phyloP scores from a whole-genome alignment of 1,284 basidiomycete genomes.

The Gymnopus androsaceus region DNA sequence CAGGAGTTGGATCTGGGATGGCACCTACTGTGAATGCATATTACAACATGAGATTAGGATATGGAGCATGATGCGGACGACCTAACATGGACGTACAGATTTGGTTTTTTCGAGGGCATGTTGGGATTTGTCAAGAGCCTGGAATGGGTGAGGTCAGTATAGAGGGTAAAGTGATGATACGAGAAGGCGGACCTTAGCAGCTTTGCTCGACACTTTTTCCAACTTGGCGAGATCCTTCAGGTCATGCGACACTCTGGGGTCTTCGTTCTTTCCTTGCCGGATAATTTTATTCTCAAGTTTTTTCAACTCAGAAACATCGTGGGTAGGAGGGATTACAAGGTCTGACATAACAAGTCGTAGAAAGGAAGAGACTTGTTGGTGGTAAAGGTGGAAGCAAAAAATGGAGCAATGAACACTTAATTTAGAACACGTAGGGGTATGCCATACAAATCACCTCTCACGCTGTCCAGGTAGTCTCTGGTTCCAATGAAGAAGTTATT shows the following conservation, averaged over 20 bases:
- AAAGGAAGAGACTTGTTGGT: not conserved
- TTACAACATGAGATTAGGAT: no score
- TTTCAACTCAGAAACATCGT: slow-evolving; percentile 32
- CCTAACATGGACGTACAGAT: no score
- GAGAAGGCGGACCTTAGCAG: slow-evolving; percentile 44
- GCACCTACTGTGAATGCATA: no score
- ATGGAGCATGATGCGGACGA: no score
- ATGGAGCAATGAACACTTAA: no score
- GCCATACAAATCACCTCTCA: no score
- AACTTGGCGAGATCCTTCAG: slow-evolving; percentile 47
- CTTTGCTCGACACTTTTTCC: slow-evolving; percentile 48
- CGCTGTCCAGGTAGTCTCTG: slow-evolving; percentile 67
- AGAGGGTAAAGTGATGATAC: slow-evolving; percentile 1
- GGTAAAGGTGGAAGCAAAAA: not conserved
- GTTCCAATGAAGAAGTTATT: slow-evolving; percentile 58
- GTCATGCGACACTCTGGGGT: slow-evolving; percentile 43
- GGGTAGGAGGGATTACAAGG: not conserved
- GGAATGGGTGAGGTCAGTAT: slow-evolving; percentile 1
- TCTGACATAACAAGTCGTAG: not conserved
- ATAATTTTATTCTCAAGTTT: slow-evolving; percentile 47
- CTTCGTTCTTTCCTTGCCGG: slow-evolving; percentile 49
- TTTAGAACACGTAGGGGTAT: no score
- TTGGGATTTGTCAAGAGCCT: slow-evolving; percentile 48
- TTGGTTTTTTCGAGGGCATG: slow-evolving; percentile 47
- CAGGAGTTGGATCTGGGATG: no score